These are phyloP conservation scores for Coniosporium apollinis DNA, from an alignment of 495 filamentous ascomycete species.

Conservation along the genomic window DNA sequence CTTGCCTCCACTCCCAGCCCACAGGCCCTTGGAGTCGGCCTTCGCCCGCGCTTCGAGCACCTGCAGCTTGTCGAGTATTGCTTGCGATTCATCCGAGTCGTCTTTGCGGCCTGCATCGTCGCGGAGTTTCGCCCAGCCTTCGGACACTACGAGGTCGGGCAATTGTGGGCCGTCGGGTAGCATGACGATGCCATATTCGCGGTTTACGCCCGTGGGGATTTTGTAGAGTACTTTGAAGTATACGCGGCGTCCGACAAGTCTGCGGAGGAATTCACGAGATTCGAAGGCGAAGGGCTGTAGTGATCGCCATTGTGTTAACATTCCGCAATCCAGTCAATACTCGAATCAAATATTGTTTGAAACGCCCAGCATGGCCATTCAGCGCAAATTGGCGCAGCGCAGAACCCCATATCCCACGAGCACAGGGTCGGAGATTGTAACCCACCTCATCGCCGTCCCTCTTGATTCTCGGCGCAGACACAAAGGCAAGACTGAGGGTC, in stretches of 20 bases:
- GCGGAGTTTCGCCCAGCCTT: conserved; percentile 79
- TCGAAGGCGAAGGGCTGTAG: conserved; percentile 67
- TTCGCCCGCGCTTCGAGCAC: conserved; percentile 67
- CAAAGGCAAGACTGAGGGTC: conserved; percentile 75
- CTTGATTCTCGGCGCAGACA: conserved; percentile 69
- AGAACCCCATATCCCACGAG: too few relatives aligned
- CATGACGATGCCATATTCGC: conserved; percentile 70
- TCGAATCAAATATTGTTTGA: too few relatives aligned
- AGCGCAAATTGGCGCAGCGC: too few relatives aligned
- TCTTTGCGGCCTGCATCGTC: conserved; percentile 85
- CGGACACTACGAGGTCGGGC: conserved; percentile 62
- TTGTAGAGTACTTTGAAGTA: conserved; percentile 71
- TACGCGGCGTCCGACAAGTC: conserved; percentile 70
- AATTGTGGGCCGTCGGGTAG: conserved; percentile 57
- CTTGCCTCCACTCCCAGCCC: conserved; percentile 37
- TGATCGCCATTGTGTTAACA: too few relatives aligned
- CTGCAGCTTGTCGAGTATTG: conserved; percentile 57
- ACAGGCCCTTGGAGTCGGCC: conserved; percentile 60
- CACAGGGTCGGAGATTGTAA: too few relatives aligned
- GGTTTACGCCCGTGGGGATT: conserved; percentile 59
- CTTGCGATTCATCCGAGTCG: conserved; percentile 54
- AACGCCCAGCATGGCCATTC: too few relatives aligned
- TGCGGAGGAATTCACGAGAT: conserved; percentile 80
- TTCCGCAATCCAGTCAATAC: too few relatives aligned
- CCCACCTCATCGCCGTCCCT: conserved; percentile 78